Evolutionary conservation across 768 basidiomycete species (phyloP), one percentile per base, ranked within the genome.

Genomic region (Boletus pseudo-olivaceus): DNA sequence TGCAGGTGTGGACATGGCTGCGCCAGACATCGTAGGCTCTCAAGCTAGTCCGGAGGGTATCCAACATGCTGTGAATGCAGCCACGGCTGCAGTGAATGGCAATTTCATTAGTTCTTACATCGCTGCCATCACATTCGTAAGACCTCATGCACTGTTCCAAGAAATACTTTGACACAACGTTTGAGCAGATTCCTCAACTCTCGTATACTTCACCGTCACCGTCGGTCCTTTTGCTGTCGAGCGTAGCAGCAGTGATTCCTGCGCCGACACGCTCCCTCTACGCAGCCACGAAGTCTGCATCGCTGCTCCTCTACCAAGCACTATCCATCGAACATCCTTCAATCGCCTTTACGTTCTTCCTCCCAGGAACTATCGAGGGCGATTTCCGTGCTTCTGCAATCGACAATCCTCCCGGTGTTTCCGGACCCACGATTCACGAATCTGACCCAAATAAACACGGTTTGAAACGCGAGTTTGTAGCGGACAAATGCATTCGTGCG

Each of bases 261-360:
- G 83, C 93, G 0, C 94, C 94, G 1, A 93, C 90, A 1, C 85
- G 94, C 7, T 74, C 90, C 1, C 72, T 98, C 34, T 98, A 98
- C 66, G 83, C 80, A 0, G 83, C 92, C 4, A 90, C 88, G 10
- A 97, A 98, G 68, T 77, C 87, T 3, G 88, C 93, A 0, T 83
- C 88, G 1, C 79, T 90, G 29, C 58, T 86, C 6, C 82, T 94
- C 52, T 93, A 84, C 68, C 88, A 90, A 68, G 77, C 87, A 0
- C 82, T 93, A 32, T 75, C 90, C 5, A 88, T 92, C 55, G 92
- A 93, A 60, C 86, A 93, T 57, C 87, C 89, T 7, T 64, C 70
- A 3, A 81, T 94, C 59, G 43, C 70, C 0, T 92, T 91, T 68
- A 76, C 83, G 0, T 75, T 75, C 53, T 62, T 87, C 61, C 67